Conservation (phyloP, 345 rosid species). For the Pistacia vera region DNA sequence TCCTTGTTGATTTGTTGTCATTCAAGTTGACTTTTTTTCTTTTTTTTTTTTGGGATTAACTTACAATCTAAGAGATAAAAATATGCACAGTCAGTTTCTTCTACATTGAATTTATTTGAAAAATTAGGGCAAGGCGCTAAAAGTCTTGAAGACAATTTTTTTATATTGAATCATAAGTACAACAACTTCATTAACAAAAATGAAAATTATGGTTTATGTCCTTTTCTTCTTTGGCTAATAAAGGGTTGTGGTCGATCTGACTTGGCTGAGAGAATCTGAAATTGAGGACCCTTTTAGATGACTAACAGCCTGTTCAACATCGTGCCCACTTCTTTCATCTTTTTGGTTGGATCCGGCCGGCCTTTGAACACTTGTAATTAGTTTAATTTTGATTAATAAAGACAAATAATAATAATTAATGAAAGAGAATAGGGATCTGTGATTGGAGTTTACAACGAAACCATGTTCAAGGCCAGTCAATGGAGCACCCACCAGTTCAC, state of each 20-base stretch:
- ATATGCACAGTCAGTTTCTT: neutral
- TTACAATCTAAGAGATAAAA: neutral
- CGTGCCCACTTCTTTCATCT: conserved; percentile 13
- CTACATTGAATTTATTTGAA: neutral
- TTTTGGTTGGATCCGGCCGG: conserved; percentile 29
- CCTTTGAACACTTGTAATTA: conserved; percentile 18
- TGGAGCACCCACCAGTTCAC: conserved; percentile 6
- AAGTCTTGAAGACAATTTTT: too few species aligned
- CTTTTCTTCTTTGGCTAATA: neutral
- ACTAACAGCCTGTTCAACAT: conserved; percentile 6
- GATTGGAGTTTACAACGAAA: conserved; percentile 17
- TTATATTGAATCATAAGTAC: too few species aligned
- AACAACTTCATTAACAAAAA: neutral
- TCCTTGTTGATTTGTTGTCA: neutral
- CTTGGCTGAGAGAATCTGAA: neutral
- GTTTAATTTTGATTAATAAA: conserved; percentile 5
- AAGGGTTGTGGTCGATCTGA: neutral
- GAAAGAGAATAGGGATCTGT: neutral
- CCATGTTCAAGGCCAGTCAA: conserved; percentile 33
- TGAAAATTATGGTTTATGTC: neutral
- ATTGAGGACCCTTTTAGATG: neutral
- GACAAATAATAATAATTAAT: conserved; percentile 27
- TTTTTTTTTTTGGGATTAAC: neutral
- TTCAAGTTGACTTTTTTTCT: conserved; percentile 8
- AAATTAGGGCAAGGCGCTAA: neutral